Conservation (phyloP, 2,329 filamentous ascomycete species). For the Coniochaeta sp. region DNA sequence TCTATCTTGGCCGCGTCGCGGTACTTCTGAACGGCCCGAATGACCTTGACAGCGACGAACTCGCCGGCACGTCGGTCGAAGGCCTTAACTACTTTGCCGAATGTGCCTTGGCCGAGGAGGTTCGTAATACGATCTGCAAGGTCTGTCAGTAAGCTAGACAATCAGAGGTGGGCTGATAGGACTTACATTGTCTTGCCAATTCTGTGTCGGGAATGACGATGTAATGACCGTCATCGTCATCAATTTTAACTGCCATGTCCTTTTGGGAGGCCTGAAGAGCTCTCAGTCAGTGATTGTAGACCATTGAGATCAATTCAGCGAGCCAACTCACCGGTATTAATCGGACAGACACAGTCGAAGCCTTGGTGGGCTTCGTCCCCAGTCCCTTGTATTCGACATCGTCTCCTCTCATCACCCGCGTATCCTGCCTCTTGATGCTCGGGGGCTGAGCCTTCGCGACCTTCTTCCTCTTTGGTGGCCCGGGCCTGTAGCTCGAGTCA, state of each 20-base stretch:
- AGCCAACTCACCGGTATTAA: constrained; percentile 22
- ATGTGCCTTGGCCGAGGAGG: constrained; percentile 91
- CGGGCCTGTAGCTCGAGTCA: constrained; percentile 58
- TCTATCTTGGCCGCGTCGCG: constrained; percentile 94
- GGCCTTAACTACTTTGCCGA: constrained; percentile 95
- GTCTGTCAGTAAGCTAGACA: constrained; percentile 6
- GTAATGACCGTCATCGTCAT: constrained; percentile 96
- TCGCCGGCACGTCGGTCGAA: constrained; percentile 72
- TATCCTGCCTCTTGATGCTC: constrained; percentile 56
- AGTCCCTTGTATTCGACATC: constrained; percentile 79
- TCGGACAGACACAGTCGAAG: constrained; percentile 65
- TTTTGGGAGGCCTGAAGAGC: constrained; percentile 27
- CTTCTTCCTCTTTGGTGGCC: constrained; percentile 78
- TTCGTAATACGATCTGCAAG: constrained; percentile 76
- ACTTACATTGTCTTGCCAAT: constrained; percentile 84
- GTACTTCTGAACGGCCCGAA: constrained; percentile 96
- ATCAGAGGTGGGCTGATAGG: background rate
- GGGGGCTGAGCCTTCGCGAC: constrained; percentile 70
- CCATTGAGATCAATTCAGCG: background rate
- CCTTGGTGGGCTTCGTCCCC: constrained; percentile 82
- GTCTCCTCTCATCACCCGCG: constrained; percentile 55
- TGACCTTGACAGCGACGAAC: constrained; percentile 90
- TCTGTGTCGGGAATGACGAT: constrained; percentile 83
- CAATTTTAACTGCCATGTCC: constrained; percentile 64
- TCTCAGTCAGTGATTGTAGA: background rate